phyloP scores from a whole-genome alignment of 129 eudicot species.

The Apium graveolens region DNA sequence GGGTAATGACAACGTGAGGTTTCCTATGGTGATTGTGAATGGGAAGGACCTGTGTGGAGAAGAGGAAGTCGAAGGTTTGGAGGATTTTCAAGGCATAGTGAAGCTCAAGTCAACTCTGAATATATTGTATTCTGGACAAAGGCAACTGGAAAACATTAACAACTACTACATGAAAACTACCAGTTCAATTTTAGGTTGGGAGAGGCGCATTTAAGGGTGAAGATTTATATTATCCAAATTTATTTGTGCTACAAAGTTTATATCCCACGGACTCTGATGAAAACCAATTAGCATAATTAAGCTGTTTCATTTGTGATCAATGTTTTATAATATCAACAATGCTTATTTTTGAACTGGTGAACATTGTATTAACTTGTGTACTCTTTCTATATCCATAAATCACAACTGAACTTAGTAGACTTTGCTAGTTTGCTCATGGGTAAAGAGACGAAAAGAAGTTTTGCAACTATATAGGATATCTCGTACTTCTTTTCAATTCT shows the following conservation, averaged over 20 bases:
- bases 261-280: not conserved
- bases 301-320: not conserved
- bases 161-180: not conserved
- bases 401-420: not conserved
- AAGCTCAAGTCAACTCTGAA: not conserved
- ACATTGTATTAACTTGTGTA: not conserved
- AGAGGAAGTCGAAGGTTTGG: not conserved
- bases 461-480: not conserved
- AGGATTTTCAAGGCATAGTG: not conserved
- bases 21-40: slow-evolving; percentile 7
- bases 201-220: not conserved
- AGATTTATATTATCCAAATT: not conserved
- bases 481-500: too few relatives aligned
- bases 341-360: not conserved
- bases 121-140: not conserved
- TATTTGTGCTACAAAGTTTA: not conserved
- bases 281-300: not conserved
- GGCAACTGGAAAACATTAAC: not conserved
- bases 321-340: not conserved
- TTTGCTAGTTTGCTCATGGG: not conserved
- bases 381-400: too few relatives aligned
- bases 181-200: not conserved
- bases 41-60: not conserved
- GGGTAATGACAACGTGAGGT: not conserved
- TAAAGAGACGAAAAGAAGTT: not conserved